These are phyloP conservation scores for Betula pendula DNA, from an alignment of 306 rosid genomes.

Conservation along the genomic window DNA sequence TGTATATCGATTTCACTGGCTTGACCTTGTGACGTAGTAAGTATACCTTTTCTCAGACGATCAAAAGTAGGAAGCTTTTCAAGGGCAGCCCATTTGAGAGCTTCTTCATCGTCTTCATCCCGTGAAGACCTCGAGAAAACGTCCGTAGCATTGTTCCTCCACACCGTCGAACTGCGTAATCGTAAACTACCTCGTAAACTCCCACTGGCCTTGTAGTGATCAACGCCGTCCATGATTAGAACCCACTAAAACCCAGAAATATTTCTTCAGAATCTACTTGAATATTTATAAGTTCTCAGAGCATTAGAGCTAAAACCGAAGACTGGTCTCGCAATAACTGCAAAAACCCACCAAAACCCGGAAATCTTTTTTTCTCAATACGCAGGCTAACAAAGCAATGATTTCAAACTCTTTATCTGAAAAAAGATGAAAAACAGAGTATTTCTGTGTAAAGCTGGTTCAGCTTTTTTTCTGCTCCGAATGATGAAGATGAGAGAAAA, in stretches of 20 bases:
- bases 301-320: background rate
- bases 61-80: constrained; percentile 37
- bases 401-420: background rate
- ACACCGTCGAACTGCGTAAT: constrained; percentile 9
- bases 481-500: background rate
- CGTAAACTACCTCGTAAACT: constrained; percentile 27
- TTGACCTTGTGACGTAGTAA: constrained; percentile 12
- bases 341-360: background rate
- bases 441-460: background rate
- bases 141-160: constrained; percentile 20
- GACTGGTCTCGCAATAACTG: background rate
- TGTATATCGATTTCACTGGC: constrained; percentile 24
- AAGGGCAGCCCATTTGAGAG: constrained; percentile 43
- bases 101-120: constrained; percentile 36
- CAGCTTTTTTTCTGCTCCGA: background rate
- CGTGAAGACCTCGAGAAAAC: constrained; percentile 26
- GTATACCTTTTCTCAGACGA: constrained; percentile 36
- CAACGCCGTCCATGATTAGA: background rate
- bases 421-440: background rate
- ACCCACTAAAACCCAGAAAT: constrained; percentile 14
- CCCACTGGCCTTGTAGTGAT: background rate
- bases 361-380: background rate
- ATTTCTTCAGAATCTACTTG: background rate
- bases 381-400: background rate
- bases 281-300: background rate